Percentiles rank a stretch among this genome's conserved stretches.
These are phyloP conservation scores for Puccinia brachypodii DNA, from an alignment of 1,284 basidiomycete species.

Conservation along the genomic window DNA sequence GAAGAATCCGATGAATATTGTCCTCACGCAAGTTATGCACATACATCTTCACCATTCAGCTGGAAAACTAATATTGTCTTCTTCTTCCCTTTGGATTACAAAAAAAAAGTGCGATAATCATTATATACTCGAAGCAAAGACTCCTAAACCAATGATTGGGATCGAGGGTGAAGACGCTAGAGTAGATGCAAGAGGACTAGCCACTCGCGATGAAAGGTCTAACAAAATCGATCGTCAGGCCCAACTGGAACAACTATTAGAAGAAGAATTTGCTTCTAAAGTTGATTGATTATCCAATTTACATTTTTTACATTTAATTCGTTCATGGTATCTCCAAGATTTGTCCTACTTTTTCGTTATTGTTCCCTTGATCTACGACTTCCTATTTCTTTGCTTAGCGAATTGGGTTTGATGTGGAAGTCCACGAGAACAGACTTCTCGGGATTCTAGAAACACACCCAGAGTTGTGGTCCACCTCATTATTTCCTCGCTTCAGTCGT, in stretches of 20 bases:
- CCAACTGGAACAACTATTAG: constrained; percentile 13
- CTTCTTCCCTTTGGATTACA: not conserved
- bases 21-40: constrained; percentile 64
- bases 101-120: constrained; percentile 42
- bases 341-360: too few relatives aligned
- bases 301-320: too few relatives aligned
- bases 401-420: too few relatives aligned
- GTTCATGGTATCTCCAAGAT: too few relatives aligned
- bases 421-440: too few relatives aligned
- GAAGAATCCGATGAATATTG: constrained; percentile 98
- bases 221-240: constrained; percentile 12
- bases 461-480: too few relatives aligned
- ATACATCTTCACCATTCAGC: too few relatives aligned
- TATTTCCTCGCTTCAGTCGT: too few relatives aligned
- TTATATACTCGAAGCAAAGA: constrained; percentile 44
- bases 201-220: constrained; percentile 20
- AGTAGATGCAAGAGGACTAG: constrained; percentile 29
- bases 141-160: constrained; percentile 38
- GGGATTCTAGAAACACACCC: too few relatives aligned
- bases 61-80: too few relatives aligned
- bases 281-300: not conserved
- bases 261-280: constrained; percentile 39
- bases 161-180: constrained; percentile 41
- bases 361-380: too few relatives aligned
- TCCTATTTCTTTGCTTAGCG: too few relatives aligned